phyloP scores from a whole-genome alignment of 2,329 filamentous ascomycete genomes.

The Diaporthe sp. region DNA sequence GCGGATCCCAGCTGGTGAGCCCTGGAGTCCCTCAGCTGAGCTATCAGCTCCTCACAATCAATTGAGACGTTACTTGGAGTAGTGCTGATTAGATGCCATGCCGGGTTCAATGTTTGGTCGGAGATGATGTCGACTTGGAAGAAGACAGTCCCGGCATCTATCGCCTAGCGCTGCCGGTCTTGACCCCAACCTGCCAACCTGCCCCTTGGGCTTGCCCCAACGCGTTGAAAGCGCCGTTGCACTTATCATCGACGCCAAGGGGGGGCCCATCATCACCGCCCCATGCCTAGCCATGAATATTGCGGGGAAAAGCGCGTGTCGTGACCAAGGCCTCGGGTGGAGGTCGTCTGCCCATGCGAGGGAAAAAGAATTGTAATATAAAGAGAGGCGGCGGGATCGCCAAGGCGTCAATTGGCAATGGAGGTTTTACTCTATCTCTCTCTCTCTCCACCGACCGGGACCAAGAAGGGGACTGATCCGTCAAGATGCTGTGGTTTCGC shows the following conservation, averaged over 20 bases:
- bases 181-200: not conserved
- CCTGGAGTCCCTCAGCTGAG: not conserved
- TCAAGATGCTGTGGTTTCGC: conserved; percentile 35
- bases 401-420: not conserved
- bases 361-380: conserved; percentile 2
- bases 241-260: conserved; percentile 13
- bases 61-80: not conserved
- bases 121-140: conserved; percentile 27
- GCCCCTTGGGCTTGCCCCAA: conserved; percentile 14
- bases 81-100: not conserved
- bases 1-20: not conserved
- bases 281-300: conserved; percentile 18
- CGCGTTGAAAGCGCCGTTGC: not conserved
- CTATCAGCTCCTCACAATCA: conserved; percentile 10
- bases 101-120: not conserved
- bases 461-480: not conserved
- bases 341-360: conserved; percentile 8
- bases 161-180: conserved; percentile 27
- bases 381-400: conserved; percentile 10
- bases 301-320: conserved; percentile 38
- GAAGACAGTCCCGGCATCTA: not conserved
- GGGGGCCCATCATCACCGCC: conserved; percentile 23
- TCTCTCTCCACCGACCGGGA: not conserved
- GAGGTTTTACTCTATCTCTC: not conserved
- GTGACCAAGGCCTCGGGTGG: conserved; percentile 19